These are phyloP conservation scores for Ganoderma resinaceum DNA, from an alignment of 1,284 basidiomycete genomes.

Conservation along the genomic window DNA sequence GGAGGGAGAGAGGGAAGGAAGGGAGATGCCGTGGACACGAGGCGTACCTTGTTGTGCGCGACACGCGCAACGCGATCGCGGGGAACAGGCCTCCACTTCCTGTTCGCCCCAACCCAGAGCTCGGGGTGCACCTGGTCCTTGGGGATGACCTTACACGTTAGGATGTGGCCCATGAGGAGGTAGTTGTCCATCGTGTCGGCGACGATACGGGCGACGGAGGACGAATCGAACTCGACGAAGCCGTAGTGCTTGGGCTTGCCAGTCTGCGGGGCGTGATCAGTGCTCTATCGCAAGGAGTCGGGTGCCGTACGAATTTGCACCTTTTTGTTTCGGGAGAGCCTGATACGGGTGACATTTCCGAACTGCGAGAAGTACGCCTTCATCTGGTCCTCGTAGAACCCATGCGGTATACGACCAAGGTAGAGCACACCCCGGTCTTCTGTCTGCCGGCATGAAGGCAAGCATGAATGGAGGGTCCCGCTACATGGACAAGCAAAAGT, in stretches of 20 bases:
- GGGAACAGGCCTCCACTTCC: conserved; percentile 87
- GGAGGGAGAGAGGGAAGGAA: not conserved
- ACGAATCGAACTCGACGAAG: conserved; percentile 94
- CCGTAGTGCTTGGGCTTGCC: conserved; percentile 97
- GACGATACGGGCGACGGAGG: conserved; percentile 92
- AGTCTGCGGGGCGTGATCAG: conserved; percentile 61
- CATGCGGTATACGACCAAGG: conserved; percentile 93
- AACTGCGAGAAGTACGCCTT: conserved; percentile 95
- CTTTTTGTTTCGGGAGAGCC: conserved; percentile 94
- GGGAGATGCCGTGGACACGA: not conserved
- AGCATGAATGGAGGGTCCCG: conserved; percentile 3
- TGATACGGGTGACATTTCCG: conserved; percentile 87
- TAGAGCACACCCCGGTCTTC: conserved; percentile 88
- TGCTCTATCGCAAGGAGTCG: not conserved
- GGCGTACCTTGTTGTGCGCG: conserved; percentile 82
- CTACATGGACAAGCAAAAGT: not conserved
- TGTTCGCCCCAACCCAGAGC: conserved; percentile 96
- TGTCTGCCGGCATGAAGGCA: conserved; percentile 47
- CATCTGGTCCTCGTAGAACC: conserved; percentile 97
- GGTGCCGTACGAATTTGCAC: conserved; percentile 46
- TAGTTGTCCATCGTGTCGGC: conserved; percentile 99
- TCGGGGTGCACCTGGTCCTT: conserved; percentile 91
- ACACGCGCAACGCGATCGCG: conserved; percentile 74
- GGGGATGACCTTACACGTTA: conserved; percentile 88
- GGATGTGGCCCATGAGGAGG: conserved; percentile 91